Conservation (phyloP, 192 early-diverging fungal genomes). For the Rhizophagus clarus region DNA sequence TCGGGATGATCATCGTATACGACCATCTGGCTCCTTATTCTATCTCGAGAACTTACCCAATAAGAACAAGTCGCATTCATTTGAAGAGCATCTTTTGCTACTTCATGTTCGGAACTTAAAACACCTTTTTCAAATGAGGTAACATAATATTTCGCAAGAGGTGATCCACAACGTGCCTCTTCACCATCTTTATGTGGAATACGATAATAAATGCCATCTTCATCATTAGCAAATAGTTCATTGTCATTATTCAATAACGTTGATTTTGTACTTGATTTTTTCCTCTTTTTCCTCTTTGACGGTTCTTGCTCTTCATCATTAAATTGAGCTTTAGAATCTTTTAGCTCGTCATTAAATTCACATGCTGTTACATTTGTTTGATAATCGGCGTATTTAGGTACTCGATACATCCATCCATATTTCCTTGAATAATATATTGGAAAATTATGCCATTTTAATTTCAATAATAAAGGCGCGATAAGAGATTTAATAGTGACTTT, state of each 20-base stretch:
- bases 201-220: slow-evolving; percentile 58
- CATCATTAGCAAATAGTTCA: slow-evolving; percentile 44
- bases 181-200: slow-evolving; percentile 91
- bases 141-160: slow-evolving; percentile 83
- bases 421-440: slow-evolving; percentile 71
- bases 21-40: slow-evolving; percentile 84
- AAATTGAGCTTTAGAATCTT: background rate
- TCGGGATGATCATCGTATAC: slow-evolving; percentile 62
- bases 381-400: slow-evolving; percentile 49
- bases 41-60: slow-evolving; percentile 85
- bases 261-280: background rate
- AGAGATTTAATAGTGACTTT: slow-evolving; percentile 73
- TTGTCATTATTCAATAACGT: slow-evolving; percentile 42
- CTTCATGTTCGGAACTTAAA: slow-evolving; percentile 66
- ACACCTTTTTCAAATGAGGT: slow-evolving; percentile 77
- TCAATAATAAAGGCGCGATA: slow-evolving; percentile 78
- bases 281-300: background rate
- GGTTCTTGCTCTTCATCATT: background rate
- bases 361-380: slow-evolving; percentile 31
- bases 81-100: slow-evolving; percentile 76
- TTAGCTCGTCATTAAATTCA: slow-evolving; percentile 26
- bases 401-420: slow-evolving; percentile 84
- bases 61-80: slow-evolving; percentile 83
- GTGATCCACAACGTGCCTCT: slow-evolving; percentile 75
- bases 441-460: slow-evolving; percentile 79